These are phyloP conservation scores for Xylaria sp. DNA, from an alignment of 2,329 filamentous ascomycete species.

Conservation along the genomic window DNA sequence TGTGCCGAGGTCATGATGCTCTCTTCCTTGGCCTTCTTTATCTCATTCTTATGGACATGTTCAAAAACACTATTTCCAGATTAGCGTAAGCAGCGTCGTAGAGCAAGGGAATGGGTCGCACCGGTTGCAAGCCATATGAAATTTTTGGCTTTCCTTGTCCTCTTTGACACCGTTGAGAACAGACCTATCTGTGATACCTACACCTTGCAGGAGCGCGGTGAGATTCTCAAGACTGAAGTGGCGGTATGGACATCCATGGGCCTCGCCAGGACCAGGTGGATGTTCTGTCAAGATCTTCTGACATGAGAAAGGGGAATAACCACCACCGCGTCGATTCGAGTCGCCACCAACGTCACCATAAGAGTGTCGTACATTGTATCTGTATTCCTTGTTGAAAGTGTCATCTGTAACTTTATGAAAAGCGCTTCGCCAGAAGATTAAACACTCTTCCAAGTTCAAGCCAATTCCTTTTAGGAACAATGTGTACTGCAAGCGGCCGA, in stretches of 20 bases:
- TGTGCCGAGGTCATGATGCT: constrained; percentile 74
- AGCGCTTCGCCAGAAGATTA: constrained; percentile 86
- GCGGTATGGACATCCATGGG: constrained; percentile 94
- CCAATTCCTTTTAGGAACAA: constrained; percentile 97
- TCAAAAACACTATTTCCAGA: constrained; percentile 76
- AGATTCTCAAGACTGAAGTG: constrained; percentile 92
- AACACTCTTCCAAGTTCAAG: constrained; percentile 85
- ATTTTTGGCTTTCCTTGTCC: constrained; percentile 87
- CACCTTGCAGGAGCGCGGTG: constrained; percentile 72
- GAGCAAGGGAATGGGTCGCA: constrained; percentile 44
- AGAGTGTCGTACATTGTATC: constrained; percentile 92
- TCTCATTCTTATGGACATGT: constrained; percentile 77
- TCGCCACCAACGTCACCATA: constrained; percentile 97
- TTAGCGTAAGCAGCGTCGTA: constrained; percentile 24
- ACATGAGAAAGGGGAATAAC: constrained; percentile 91
- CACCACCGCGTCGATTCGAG: constrained; percentile 80
- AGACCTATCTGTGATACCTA: constrained; percentile 78
- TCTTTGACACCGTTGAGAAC: constrained; percentile 83
- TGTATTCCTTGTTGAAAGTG: constrained; percentile 95
- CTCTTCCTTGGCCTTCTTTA: constrained; percentile 78
- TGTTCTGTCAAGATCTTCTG: constrained; percentile 94
- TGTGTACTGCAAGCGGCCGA: constrained; percentile 89
- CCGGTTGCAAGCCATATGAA: constrained; percentile 95
- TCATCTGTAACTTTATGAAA: constrained; percentile 92
- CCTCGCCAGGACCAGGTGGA: constrained; percentile 82